Percentiles rank a stretch among this genome's conserved stretches.
phyloP scores from a whole-genome alignment of 352 stramenopile species.

The Globisporangium spiculum region DNA sequence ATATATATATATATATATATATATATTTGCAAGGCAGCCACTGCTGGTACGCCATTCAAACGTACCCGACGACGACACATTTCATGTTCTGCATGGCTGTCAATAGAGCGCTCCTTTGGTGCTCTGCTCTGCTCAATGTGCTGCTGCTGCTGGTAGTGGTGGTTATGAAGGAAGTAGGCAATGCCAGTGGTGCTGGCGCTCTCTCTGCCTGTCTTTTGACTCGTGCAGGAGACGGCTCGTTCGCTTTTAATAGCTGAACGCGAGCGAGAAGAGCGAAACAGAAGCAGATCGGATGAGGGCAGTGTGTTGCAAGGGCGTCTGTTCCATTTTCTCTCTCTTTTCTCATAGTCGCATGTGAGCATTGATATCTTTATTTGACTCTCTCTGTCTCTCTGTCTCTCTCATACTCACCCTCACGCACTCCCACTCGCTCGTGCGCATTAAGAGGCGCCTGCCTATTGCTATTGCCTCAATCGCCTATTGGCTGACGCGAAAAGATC shows the following conservation, averaged over 20 bases:
- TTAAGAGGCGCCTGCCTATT: background rate
- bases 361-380: conserved; percentile 5
- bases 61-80: conserved; percentile 88
- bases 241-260: conserved; percentile 9
- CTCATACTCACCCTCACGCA: background rate
- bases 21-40: background rate
- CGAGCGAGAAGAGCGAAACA: background rate
- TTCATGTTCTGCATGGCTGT: conserved; percentile 94
- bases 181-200: background rate
- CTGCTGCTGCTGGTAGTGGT: background rate
- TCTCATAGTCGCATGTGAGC: background rate
- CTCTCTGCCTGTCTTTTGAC: too few relatives aligned
- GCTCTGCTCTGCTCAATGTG: background rate
- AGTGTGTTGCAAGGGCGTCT: background rate
- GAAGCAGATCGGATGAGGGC: background rate
- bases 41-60: conserved; percentile 11
- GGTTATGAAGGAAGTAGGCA: background rate
- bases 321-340: conserved; percentile 1
- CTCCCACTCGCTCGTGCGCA: background rate
- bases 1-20: too few relatives aligned
- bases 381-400: conserved; percentile 2
- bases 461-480: background rate
- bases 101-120: background rate
- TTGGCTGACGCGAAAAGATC: conserved; percentile 10
- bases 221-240: background rate